phyloP scores from a whole-genome alignment of 495 filamentous ascomycete species.

The Neurospora sp. region DNA sequence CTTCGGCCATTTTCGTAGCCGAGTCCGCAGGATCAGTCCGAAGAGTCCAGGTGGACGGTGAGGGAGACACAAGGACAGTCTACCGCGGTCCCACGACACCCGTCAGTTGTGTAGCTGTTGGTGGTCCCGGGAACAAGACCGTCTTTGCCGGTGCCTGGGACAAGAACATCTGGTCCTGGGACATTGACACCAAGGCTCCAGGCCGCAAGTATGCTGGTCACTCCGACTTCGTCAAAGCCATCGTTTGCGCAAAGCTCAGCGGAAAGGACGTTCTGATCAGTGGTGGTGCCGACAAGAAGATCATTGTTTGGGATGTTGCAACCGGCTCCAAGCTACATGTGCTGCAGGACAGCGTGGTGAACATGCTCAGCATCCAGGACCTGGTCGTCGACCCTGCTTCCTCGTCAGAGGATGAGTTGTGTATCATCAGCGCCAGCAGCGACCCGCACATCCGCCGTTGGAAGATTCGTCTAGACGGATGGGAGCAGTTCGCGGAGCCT shows the following conservation, averaged over 20 bases:
- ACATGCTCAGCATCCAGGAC: conserved; percentile 64
- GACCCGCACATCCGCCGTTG: conserved; percentile 77
- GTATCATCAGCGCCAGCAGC: conserved; percentile 69
- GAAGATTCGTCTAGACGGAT: conserved; percentile 38
- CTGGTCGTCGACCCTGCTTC: conserved; percentile 60
- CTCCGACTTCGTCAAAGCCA: conserved; percentile 79
- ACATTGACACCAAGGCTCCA: conserved; percentile 42
- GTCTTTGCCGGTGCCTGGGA: conserved; percentile 92
- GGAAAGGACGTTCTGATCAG: conserved; percentile 65
- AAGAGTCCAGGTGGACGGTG: conserved; percentile 57
- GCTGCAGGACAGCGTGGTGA: conserved; percentile 54
- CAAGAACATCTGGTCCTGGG: conserved; percentile 80
- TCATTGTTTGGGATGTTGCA: conserved; percentile 69
- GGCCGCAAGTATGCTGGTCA: conserved; percentile 62
- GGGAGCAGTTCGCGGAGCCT: conserved; percentile 35
- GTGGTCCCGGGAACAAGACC: conserved; percentile 39
- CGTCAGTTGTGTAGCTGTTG: conserved; percentile 65
- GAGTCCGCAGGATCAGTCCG: conserved; percentile 73
- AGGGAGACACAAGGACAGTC: conserved; percentile 28
- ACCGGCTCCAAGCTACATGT: conserved; percentile 59
- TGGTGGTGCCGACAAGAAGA: conserved; percentile 75
- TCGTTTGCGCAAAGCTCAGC: conserved; percentile 44
- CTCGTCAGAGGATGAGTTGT: conserved; percentile 33
- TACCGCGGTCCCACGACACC: conserved; percentile 72
- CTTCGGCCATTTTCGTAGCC: conserved; percentile 59